Evolutionary conservation across 2,329 filamentous ascomycete genomes (phyloP).

Genomic region (Cadophora sp.): DNA sequence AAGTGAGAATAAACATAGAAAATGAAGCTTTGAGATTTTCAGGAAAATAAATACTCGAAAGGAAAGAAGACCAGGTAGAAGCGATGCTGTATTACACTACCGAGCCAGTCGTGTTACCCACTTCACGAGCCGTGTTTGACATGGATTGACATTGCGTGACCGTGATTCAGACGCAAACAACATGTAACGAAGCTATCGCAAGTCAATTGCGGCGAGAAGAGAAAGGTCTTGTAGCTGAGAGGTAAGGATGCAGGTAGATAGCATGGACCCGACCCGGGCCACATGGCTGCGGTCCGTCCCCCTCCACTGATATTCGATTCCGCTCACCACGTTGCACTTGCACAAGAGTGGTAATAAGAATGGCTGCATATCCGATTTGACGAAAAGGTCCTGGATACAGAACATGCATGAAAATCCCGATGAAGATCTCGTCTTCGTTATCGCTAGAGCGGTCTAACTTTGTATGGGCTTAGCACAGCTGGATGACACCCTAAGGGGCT

Average conservation of each 20-base stretch:
- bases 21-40: neutral
- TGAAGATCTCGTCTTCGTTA: neutral
- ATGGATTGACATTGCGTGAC: neutral
- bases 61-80: neutral
- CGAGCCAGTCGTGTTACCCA: neutral
- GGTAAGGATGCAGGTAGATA: neutral
- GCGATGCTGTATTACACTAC: neutral
- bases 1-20: neutral
- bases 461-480: neutral
- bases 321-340: neutral
- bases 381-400: neutral
- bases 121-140: neutral
- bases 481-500: neutral
- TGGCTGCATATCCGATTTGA: neutral
- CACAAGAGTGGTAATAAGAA: neutral
- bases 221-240: neutral
- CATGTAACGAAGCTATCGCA: slow-evolving; percentile 4
- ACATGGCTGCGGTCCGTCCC: neutral
- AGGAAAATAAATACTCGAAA: neutral
- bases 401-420: neutral
- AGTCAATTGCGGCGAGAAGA: neutral
- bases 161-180: neutral
- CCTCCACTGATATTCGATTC: neutral
- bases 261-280: neutral
- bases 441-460: neutral